Percentiles rank a stretch among this genome's conserved stretches.
Evolutionary conservation across 306 rosid species (phyloP).

Genomic region (Abrus pulchellus): DNA sequence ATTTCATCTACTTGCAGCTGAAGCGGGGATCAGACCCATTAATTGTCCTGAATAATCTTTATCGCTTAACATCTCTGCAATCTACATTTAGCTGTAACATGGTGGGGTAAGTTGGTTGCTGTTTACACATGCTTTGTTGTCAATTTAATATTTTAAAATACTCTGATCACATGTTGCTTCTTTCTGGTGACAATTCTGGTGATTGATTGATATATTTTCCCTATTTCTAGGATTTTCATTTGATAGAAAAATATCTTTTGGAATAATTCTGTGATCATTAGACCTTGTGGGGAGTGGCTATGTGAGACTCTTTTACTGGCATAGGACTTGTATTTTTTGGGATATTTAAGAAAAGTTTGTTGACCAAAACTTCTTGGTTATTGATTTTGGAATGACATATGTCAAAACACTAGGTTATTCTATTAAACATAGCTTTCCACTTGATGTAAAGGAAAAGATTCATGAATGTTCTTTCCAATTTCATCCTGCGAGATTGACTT

Average conservation of each 20-base stretch:
- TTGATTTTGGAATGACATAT: neutral
- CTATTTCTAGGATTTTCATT: conserved; percentile 9
- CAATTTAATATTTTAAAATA: conserved; percentile 15
- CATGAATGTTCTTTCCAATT: neutral
- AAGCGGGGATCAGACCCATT: conserved; percentile 92
- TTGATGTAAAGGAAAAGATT: neutral
- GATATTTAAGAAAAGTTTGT: neutral
- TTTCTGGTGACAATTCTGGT: neutral
- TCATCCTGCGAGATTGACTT: neutral
- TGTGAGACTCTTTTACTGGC: neutral
- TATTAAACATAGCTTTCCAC: neutral
- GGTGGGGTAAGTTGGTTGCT: conserved; percentile 86
- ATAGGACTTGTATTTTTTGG: conserved; percentile 12
- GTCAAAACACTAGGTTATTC: neutral
- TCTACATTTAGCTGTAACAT: conserved; percentile 94
- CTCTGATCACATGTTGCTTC: conserved; percentile 33
- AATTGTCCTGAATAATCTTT: conserved; percentile 87
- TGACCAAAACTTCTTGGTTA: conserved; percentile 5
- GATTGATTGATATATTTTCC: conserved; percentile 3
- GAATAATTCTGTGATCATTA: conserved; percentile 7
- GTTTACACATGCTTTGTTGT: conserved; percentile 6
- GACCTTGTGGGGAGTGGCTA: neutral
- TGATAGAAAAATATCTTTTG: conserved; percentile 38
- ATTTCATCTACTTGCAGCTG: conserved; percentile 66
- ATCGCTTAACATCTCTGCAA: conserved; percentile 86